These are phyloP conservation scores for Ganoderma lucidum DNA, from an alignment of 1,284 basidiomycete genomes.

Conservation along the genomic window DNA sequence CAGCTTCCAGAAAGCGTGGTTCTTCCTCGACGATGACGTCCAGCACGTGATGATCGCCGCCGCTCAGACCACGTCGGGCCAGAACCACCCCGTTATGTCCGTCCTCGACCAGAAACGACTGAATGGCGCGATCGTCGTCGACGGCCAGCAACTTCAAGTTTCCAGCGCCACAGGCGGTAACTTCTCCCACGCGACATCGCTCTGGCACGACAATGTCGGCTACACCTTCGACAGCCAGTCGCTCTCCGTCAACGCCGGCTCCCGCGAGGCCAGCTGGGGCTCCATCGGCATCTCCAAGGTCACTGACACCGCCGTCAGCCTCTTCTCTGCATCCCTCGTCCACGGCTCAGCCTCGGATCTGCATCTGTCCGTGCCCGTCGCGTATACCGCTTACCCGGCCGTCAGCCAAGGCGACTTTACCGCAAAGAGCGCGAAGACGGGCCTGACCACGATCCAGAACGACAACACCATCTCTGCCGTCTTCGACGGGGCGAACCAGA, in stretches of 20 bases:
- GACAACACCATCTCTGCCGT: slow-evolving; percentile 45
- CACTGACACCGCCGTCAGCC: slow-evolving; percentile 57
- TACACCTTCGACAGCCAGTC: slow-evolving; percentile 53
- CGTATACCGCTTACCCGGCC: slow-evolving; percentile 66
- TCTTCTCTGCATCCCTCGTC: slow-evolving; percentile 69
- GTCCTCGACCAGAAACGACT: slow-evolving; percentile 70
- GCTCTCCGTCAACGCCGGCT: slow-evolving; percentile 57
- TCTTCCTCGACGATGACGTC: slow-evolving; percentile 71
- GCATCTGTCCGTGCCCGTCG: slow-evolving; percentile 42
- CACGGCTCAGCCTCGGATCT: slow-evolving; percentile 44
- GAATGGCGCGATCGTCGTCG: slow-evolving; percentile 51
- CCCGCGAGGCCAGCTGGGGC: slow-evolving; percentile 67
- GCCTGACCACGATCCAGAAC: slow-evolving; percentile 49
- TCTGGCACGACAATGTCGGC: slow-evolving; percentile 68
- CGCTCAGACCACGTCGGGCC: slow-evolving; percentile 49
- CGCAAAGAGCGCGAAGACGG: slow-evolving; percentile 31
- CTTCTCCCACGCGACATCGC: slow-evolving; percentile 46
- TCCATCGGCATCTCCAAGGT: slow-evolving; percentile 66
- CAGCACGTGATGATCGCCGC: slow-evolving; percentile 67
- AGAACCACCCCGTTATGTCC: slow-evolving; percentile 58
- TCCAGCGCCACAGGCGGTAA: slow-evolving; percentile 34
- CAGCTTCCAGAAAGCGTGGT: slow-evolving; percentile 74
- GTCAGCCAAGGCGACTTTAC: slow-evolving; percentile 45
- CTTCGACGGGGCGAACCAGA: slow-evolving; percentile 41
- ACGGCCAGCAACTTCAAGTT: slow-evolving; percentile 45